phyloP scores from a whole-genome alignment of 768 basidiomycete species.

The Brasilioporus rufonigricans region DNA sequence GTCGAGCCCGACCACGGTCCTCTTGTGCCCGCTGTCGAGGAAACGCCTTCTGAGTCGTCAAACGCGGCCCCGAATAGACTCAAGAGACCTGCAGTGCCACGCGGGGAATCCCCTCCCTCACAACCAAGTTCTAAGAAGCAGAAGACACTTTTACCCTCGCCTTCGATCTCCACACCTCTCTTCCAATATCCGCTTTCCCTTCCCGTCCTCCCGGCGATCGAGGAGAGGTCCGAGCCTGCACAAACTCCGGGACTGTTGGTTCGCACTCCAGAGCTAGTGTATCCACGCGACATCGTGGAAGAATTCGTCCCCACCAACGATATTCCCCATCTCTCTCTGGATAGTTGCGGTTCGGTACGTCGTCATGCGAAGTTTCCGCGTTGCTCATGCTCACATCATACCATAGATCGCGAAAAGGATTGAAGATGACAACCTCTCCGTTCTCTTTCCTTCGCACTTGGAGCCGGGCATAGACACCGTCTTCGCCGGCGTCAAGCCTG shows the following conservation, averaged over 20 bases:
- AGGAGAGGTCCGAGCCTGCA: constrained; percentile 1
- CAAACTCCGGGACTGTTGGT: not conserved
- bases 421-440: not conserved
- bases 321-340: constrained; percentile 36
- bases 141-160: not conserved
- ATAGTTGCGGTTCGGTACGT: constrained; percentile 22
- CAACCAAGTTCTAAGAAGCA: constrained; percentile 10
- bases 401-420: constrained; percentile 7
- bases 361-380: not conserved
- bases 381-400: constrained; percentile 7
- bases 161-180: not conserved
- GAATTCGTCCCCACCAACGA: constrained; percentile 35
- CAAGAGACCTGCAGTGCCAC: constrained; percentile 9
- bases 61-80: not conserved
- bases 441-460: constrained; percentile 21
- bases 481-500: constrained; percentile 32
- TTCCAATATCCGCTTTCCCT: not conserved
- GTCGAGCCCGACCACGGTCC: not conserved
- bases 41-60: not conserved
- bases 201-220: not conserved
- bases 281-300: constrained; percentile 3
- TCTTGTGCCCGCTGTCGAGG: not conserved
- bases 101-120: not conserved
- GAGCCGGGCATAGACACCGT: constrained; percentile 18
- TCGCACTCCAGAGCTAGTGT: constrained; percentile 21